Evolutionary conservation across 2,329 filamentous ascomycete genomes (phyloP).

Genomic region (Colletotrichum scovillei): DNA sequence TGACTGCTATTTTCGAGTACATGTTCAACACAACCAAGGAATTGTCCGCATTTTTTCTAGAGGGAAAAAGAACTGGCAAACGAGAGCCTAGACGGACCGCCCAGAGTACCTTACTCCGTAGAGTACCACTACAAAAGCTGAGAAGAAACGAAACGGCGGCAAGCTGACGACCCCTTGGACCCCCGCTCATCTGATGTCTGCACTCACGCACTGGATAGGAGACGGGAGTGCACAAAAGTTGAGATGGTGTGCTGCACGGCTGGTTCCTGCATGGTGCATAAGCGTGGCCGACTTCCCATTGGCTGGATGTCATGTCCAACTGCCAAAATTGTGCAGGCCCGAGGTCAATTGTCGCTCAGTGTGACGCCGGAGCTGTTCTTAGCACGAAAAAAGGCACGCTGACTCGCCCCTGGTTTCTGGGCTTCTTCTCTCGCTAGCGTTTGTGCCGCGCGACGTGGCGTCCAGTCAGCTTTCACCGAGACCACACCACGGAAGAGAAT

Average conservation of each 20-base stretch:
- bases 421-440: constrained; percentile 18
- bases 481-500: not conserved
- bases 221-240: constrained; percentile 23
- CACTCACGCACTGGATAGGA: constrained; percentile 24
- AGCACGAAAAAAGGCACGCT: constrained; percentile 1
- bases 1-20: constrained; percentile 14
- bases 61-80: constrained; percentile 12
- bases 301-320: not conserved
- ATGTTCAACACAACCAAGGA: constrained; percentile 1
- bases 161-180: constrained; percentile 7
- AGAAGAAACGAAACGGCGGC: constrained; percentile 27
- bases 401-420: constrained; percentile 22
- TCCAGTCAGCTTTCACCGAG: constrained; percentile 23
- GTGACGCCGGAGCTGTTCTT: constrained; percentile 25
- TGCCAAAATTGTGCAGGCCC: constrained; percentile 25
- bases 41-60: not conserved
- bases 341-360: constrained; percentile 10
- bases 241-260: constrained; percentile 20
- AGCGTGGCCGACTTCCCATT: not conserved
- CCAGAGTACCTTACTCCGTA: not conserved
- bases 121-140: not conserved
- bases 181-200: constrained; percentile 11
- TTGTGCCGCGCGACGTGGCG: constrained; percentile 28
- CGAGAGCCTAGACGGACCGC: not conserved
- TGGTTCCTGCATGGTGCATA: constrained; percentile 32